Conservation (phyloP, 1,284 basidiomycete species). For the Irpex sp. region DNA sequence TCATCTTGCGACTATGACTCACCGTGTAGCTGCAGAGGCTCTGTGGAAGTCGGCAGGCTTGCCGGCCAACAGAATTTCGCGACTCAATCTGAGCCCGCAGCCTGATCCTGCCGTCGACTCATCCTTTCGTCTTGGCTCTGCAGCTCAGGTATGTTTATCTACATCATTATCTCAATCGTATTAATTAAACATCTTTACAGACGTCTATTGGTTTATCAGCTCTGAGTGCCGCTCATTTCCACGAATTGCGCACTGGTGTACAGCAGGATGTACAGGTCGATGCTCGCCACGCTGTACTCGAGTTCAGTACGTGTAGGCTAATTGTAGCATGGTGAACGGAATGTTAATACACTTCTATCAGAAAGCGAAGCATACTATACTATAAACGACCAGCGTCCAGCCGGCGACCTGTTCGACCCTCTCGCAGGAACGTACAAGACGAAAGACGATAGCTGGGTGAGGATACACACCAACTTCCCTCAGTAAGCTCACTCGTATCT, state of each 20-base stretch:
- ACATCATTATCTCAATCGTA: background rate
- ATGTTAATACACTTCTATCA: constrained; percentile 16
- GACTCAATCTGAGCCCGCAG: constrained; percentile 32
- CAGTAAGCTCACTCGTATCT: constrained; percentile 38
- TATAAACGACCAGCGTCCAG: constrained; percentile 35
- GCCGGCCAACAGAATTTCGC: constrained; percentile 31
- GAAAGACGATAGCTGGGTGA: constrained; percentile 44
- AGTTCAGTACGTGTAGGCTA: constrained; percentile 44
- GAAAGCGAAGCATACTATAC: constrained; percentile 51
- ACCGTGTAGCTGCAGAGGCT: constrained; percentile 11
- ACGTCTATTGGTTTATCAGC: constrained; percentile 51
- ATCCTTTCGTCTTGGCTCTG: constrained; percentile 45
- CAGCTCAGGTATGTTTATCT: constrained; percentile 39
- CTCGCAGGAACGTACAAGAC: constrained; percentile 55
- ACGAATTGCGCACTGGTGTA: constrained; percentile 42
- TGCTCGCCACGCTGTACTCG: constrained; percentile 52
- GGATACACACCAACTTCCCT: constrained; percentile 64
- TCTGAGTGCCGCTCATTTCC: constrained; percentile 49
- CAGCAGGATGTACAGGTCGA: constrained; percentile 50
- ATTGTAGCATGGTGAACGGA: background rate
- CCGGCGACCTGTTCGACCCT: constrained; percentile 41
- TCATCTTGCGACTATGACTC: background rate
- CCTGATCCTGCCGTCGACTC: constrained; percentile 44
- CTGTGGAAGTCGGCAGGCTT: constrained; percentile 39
- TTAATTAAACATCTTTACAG: constrained; percentile 23